Evolutionary conservation across 1,284 basidiomycete genomes (phyloP), one percentile per base, ranked within the genome.

Genomic region (Ustilago curta): DNA sequence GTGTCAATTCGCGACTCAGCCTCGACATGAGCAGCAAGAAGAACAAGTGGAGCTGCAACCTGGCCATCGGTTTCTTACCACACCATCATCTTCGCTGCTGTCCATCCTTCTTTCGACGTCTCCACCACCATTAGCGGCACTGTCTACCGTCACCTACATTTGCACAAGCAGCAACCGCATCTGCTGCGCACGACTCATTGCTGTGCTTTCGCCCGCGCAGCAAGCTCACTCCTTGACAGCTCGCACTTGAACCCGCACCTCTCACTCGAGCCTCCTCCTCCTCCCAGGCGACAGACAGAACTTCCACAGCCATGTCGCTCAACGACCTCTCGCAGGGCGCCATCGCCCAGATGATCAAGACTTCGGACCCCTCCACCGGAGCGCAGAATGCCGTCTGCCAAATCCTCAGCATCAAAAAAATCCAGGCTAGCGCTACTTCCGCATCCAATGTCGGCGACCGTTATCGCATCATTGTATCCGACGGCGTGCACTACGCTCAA

Each of bases 401-500:
- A 61, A 70, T 84, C 31, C 78, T 84, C 42, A 83, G 80, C 74
- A 72, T 84, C 70, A 83, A 82, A 54, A 84, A 82, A 63, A 83
- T 84, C 39, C 65, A 70, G 29, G 67, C 81, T 21, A 70, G 66
- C 27, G 62, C 70, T 39, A 67, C 64, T 39, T 53, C 74, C 45
- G 75, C 74, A 31, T 63, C 76, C n/a, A 72, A 62, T 29, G 65
- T 77, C 14, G 74, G 71, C 59, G 82, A 84, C 49, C 75, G 83
- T 8, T 84, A 80, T 61, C 76, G 83, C 53, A 75, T 83, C 71
- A 83, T 84, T 59, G 68, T 84, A 21, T 83, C 82, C 45, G 83
- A 84, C 54, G 83, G 83, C 44, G 52, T 78, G 18, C 70, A 83
- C 62, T 84, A 80, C 49, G 75, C 77, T 1, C 83, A 84, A 54